Evolutionary conservation across 306 rosid genomes (phyloP), one percentile per base, ranked within the genome.

Genomic region (Prosopis cineraria): DNA sequence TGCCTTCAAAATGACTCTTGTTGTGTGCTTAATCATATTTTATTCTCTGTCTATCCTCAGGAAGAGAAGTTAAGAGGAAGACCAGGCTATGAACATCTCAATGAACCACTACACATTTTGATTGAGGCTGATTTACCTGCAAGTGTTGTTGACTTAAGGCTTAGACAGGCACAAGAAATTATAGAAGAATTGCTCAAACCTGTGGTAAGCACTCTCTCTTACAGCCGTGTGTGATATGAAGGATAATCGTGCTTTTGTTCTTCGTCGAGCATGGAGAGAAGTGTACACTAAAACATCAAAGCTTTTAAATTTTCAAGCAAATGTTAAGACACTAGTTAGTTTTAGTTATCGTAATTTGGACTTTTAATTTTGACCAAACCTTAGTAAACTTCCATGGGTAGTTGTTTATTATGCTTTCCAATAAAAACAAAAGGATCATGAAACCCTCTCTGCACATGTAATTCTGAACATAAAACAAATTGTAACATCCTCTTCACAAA

Each of bases 181-280:
- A 94, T 94, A 4, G 97, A 94, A 85, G 97, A 94, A 85, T 83
- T 94, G 80, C 98, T 94, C 86, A 94, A 94, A 85, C 98, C 98
- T 64, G 98, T 94, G 93, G 98, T 94, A 86, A 84, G 78, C 43
- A 37, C 72, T 75, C 79, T 80, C 68, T 47, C 68, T 24, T 82
- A 12, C 25, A 68, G 79, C 39, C 70, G 50, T 68, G 20, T 81
- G 58, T 70, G 52, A 62, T 76, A 36, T 63, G 16, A 43, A 41
- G 65, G 68, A 25, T 65, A 78, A 81, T 76, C 75, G 36, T 68
- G 65, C 75, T 78, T 30, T 45, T 63, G n/a, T 67, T 77, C 22
- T 47, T 20, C 53, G 5, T 14, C 53, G n/a, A 17, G n/a, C 10
- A 71, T 44, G 11, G 52, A 1, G 67, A 40, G 7, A 77, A 39